Conservation (phyloP, 495 filamentous ascomycete genomes). For the Podospora appendiculata region DNA sequence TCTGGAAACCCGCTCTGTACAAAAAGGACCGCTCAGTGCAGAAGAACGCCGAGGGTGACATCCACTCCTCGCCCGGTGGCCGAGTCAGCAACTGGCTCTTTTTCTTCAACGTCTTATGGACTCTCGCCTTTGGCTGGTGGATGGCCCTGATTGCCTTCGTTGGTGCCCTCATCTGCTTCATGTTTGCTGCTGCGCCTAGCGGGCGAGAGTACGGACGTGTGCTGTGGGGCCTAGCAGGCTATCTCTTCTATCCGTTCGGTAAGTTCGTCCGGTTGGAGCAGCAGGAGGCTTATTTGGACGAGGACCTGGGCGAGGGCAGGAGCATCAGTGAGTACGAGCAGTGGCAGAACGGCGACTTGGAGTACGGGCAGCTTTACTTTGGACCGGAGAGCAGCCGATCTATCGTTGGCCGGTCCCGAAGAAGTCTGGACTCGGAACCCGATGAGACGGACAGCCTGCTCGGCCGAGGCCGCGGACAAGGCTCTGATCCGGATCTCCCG, state of each 20-base stretch:
- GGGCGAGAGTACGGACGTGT: slow-evolving; percentile 81
- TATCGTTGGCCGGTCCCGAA: slow-evolving; percentile 79
- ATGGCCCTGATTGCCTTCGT: slow-evolving; percentile 67
- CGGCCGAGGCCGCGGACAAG: slow-evolving; percentile 44
- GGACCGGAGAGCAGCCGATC: slow-evolving; percentile 73
- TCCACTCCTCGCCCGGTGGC: slow-evolving; percentile 90
- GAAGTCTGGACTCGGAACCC: slow-evolving; percentile 74
- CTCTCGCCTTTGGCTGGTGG: slow-evolving; percentile 95
- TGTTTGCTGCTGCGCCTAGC: slow-evolving; percentile 71
- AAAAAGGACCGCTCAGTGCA: slow-evolving; percentile 96
- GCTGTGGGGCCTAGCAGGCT: slow-evolving; percentile 74
- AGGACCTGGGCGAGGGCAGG: slow-evolving; percentile 97
- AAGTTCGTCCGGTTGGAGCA: slow-evolving; percentile 89
- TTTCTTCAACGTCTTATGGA: slow-evolving; percentile 86
- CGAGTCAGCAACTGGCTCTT: slow-evolving; percentile 75
- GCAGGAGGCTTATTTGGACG: slow-evolving; percentile 89
- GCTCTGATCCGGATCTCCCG: slow-evolving; percentile 37
- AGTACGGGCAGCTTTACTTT: slow-evolving; percentile 93
- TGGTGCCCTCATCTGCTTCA: slow-evolving; percentile 68
- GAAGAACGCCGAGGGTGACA: slow-evolving; percentile 92
- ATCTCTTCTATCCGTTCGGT: slow-evolving; percentile 93
- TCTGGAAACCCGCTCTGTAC: slow-evolving; percentile 98
- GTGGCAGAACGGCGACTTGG: slow-evolving; percentile 96
- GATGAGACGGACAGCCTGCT: slow-evolving; percentile 88
- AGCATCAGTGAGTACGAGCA: slow-evolving; percentile 99